phyloP scores from a whole-genome alignment of 1,139 yeast species.

The Suhomyces kunorum region DNA sequence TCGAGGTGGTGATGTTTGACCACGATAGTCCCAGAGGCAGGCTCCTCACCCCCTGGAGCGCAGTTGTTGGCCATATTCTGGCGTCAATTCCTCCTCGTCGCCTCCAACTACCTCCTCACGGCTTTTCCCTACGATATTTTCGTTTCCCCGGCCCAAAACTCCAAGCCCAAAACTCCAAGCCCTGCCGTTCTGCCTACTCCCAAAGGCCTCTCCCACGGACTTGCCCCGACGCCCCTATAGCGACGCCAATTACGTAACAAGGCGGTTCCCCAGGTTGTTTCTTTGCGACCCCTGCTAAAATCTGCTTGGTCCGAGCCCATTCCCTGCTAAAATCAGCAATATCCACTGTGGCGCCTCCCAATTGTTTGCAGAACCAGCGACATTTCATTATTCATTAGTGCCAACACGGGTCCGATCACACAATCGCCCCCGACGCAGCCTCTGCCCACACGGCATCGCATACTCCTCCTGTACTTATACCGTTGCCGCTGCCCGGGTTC shows the following conservation, averaged over 20 bases:
- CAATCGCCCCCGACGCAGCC: slow-evolving; percentile 5
- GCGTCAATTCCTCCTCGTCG: not conserved
- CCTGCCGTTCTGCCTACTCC: too few species aligned
- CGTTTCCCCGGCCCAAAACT: not conserved
- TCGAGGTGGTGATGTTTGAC: slow-evolving; percentile 4
- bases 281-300: too few species aligned
- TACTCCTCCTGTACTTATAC: slow-evolving; percentile 1
- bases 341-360: slow-evolving; percentile 1
- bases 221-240: too few species aligned
- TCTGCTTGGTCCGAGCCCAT: too few species aligned
- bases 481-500: not conserved
- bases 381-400: slow-evolving; percentile 1
- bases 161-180: not conserved
- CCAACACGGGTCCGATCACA: slow-evolving; percentile 9
- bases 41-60: not conserved
- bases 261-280: too few species aligned
- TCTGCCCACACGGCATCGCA: not conserved
- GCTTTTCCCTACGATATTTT: too few species aligned
- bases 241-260: too few species aligned
- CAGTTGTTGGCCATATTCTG: not conserved
- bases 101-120: too few species aligned
- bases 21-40: slow-evolving; percentile 1
- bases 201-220: too few species aligned
- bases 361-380: not conserved
- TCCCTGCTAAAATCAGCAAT: not conserved